Conservation (phyloP, 805 yeast species). For the Candida pseudofarinosa region DNA sequence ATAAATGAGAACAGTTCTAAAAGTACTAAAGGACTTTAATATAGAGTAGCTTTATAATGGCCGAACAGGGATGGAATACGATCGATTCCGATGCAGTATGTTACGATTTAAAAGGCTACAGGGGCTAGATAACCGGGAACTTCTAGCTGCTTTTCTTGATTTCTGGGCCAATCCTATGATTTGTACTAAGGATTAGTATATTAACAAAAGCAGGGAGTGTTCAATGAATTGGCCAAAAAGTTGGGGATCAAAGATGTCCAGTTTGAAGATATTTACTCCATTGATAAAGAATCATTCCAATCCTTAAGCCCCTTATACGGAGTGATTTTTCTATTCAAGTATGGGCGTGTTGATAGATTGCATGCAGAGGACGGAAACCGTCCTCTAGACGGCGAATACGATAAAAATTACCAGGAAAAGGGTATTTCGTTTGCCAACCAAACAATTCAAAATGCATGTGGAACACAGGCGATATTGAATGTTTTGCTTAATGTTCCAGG, state of each 20-base stretch:
- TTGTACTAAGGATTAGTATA: background rate
- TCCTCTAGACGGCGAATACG: conserved; percentile 46
- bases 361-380: conserved; percentile 22
- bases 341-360: conserved; percentile 38
- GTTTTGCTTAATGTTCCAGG: conserved; percentile 38
- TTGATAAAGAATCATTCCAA: conserved; percentile 42
- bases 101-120: conserved; percentile 1
- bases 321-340: conserved; percentile 60
- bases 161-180: too few relatives aligned
- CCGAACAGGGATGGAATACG: conserved; percentile 49
- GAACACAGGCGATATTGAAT: conserved; percentile 67
- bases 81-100: conserved; percentile 61
- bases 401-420: conserved; percentile 24
- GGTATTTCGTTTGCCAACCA: conserved; percentile 60
- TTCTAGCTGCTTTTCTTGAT: too few relatives aligned
- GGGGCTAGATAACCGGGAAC: background rate
- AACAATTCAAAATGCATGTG: conserved; percentile 65
- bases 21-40: too few relatives aligned
- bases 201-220: conserved; percentile 44
- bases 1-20: too few relatives aligned
- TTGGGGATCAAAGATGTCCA: conserved; percentile 51
- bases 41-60: too few relatives aligned
- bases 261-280: conserved; percentile 53
- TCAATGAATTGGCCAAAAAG: conserved; percentile 57
- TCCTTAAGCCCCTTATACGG: conserved; percentile 48